Evolutionary conservation across 2,329 filamentous ascomycete species (phyloP), one percentile per base, ranked within the genome.

Genomic region (Berkeleyomyces rouxiae): DNA sequence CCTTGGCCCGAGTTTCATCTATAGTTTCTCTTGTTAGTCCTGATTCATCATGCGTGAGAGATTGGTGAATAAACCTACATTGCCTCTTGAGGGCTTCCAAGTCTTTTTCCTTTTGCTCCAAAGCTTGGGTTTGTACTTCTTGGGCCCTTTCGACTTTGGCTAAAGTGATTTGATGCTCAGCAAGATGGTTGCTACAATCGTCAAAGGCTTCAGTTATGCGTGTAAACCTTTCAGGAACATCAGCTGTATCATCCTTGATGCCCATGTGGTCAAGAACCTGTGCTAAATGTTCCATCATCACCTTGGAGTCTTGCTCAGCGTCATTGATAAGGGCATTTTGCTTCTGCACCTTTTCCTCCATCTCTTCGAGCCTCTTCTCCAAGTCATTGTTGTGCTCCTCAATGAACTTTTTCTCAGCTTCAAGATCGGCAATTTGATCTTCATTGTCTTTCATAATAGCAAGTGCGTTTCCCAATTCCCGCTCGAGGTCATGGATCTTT

Each of bases 401-500:
- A 57, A 42, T 44, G 13, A 7, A 36, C 36, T 23, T 58, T 44
- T 61, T 64, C 43, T 61, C 57, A 2, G 39, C n/a, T 13, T 65
- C 57, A 43, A 60, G 58, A 4, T 61, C 57, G n/a, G 58, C 37
- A 31, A 63, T 63, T 7, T 61, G 42, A 23, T 31, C 40, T 49
- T 61, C 58, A 31, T 64, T 43, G 23, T 64, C 49, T 40, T 47
- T 49, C 0, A 64, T 4, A 10, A 51, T 44, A 5, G 31, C 23
- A 37, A 42, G 59, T 2, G 36, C 47, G 40, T 62, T 55, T 16
- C 57, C 57, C 7, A 65, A 47, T 23, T 62, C 57, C 7, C 42
- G 33, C 23, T 65, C 57, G 4, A 65, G 16, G 10, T 36, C 9
- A 31, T 49, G 42, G 23, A 65, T 60, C 55, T 61, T 64, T 13